Base-by-base conservation (phyloP, 306 rosid genomes). In the Dalbergia cochinchinensis region DNA sequence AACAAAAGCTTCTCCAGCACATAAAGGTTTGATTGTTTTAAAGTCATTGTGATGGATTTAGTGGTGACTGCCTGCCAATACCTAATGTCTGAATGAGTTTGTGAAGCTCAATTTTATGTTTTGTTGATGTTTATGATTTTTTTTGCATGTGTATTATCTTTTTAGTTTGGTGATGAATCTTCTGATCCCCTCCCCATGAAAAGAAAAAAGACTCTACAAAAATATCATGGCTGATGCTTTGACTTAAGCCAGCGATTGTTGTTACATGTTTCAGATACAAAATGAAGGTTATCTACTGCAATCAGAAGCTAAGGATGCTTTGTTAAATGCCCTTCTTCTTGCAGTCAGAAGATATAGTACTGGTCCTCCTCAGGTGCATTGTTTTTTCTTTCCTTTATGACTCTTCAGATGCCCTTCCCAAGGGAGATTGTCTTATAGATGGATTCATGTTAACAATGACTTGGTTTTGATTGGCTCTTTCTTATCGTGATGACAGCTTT, bases 291-390 rank as follows among this genome's bases (percentile, higher is more conserved):
- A 77, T 78, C 84, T 37, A 51, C 74, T 94, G 83, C 97, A 91
- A 65, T 84, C 87, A 44, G 91, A 84, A 79, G 94, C 88, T 73
- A 92, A 91, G 82, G 97, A 94, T 76, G 97, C 95, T 86, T 81
- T 94, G 74, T 91, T 92, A 6, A 91, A 92, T n/a, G 97, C 98
- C 8, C 97, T 92, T 83, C 93, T 94, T 79, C 78, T 88, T 48
- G 97, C 97, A 4, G 97, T 97, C 71, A 91, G 87, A 78, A 83
- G 90, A 82, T 94, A 88, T 78, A 87, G 95, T 44, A 85, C 87
- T 60, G 98, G 98, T 65, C 98, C 97, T 73, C 97, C 93, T 37
- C 97, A 92, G 97, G 98, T 94, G 82, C 80, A 64, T 77, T 69
- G 50, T 41, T 73, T 62, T 26, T 60, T 74, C 35, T 51, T 53